Evolutionary conservation across 805 yeast species (phyloP).

Genomic region (Nakazawaea laoshanensis): DNA sequence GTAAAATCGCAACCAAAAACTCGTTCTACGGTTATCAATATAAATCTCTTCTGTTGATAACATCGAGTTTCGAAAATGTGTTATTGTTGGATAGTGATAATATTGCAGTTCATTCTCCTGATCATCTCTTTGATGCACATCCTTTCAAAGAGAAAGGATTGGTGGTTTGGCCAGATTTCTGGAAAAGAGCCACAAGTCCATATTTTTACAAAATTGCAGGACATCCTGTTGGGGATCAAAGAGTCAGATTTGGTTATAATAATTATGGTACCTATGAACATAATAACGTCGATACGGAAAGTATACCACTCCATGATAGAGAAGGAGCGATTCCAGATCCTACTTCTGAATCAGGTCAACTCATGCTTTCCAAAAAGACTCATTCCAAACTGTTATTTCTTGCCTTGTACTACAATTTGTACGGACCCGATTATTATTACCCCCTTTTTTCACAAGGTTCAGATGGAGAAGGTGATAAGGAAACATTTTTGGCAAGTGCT

Average conservation of each 20-base stretch:
- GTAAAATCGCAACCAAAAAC: slow-evolving; percentile 35
- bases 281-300: slow-evolving; percentile 16
- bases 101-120: slow-evolving; percentile 60
- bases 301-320: slow-evolving; percentile 46
- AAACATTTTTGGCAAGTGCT: slow-evolving; percentile 52
- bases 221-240: slow-evolving; percentile 32
- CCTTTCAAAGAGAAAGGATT: slow-evolving; percentile 46
- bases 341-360: slow-evolving; percentile 59
- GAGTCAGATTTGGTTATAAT: slow-evolving; percentile 29
- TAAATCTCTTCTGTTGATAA: slow-evolving; percentile 61
- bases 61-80: slow-evolving; percentile 66
- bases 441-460: slow-evolving; percentile 40
- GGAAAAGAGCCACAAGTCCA: slow-evolving; percentile 49
- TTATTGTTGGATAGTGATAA: slow-evolving; percentile 72
- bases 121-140: slow-evolving; percentile 44
- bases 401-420: slow-evolving; percentile 51
- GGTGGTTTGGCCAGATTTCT: slow-evolving; percentile 37
- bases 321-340: slow-evolving; percentile 58
- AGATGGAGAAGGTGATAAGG: slow-evolving; percentile 51
- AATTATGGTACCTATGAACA: slow-evolving; percentile 26
- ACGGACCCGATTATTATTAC: slow-evolving; percentile 50
- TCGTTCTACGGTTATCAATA: slow-evolving; percentile 58
- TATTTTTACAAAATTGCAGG: slow-evolving; percentile 38
- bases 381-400: slow-evolving; percentile 46
- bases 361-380: slow-evolving; percentile 44